Percentiles rank a stretch among this genome's conserved stretches.
These are phyloP conservation scores for Knufia petricola DNA, from an alignment of 2,329 filamentous ascomycete species.

Conservation along the genomic window DNA sequence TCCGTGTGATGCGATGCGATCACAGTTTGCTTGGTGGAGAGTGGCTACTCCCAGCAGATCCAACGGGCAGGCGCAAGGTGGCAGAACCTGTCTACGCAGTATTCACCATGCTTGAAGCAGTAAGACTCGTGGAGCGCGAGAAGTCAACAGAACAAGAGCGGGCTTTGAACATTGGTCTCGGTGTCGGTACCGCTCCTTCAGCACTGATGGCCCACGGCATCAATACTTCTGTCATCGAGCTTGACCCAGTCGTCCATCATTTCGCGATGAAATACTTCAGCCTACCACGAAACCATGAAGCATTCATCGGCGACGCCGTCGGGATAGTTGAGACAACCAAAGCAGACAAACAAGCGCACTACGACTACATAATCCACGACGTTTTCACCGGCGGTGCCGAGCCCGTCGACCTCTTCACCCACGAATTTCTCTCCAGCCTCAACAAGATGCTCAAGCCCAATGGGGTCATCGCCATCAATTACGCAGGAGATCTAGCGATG, in stretches of 20 bases:
- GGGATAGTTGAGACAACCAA: constrained; percentile 46
- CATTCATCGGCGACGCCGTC: constrained; percentile 75
- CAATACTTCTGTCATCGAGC: constrained; percentile 86
- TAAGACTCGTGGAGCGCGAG: constrained; percentile 62
- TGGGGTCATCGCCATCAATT: constrained; percentile 89
- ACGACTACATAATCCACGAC: constrained; percentile 91
- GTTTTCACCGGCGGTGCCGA: constrained; percentile 96
- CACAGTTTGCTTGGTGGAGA: constrained; percentile 90
- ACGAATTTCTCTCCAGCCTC: constrained; percentile 68
- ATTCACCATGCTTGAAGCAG: constrained; percentile 91
- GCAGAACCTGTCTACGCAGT: constrained; percentile 88
- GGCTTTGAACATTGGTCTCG: constrained; percentile 81
- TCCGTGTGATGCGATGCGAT: constrained; percentile 79
- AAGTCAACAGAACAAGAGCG: constrained; percentile 30
- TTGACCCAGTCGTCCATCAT: constrained; percentile 79
- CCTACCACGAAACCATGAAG: constrained; percentile 64
- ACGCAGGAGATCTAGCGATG: constrained; percentile 76
- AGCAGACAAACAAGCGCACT: constrained; percentile 40
- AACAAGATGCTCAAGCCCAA: constrained; percentile 61
- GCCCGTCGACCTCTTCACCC: constrained; percentile 76
- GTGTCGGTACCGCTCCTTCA: constrained; percentile 82
- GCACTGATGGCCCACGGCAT: constrained; percentile 81
- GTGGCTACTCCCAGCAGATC: constrained; percentile 52
- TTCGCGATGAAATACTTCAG: constrained; percentile 77
- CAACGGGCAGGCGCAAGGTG: constrained; percentile 44